These are phyloP conservation scores for Barbarea vulgaris DNA, from an alignment of 345 rosid species.

Conservation along the genomic window DNA sequence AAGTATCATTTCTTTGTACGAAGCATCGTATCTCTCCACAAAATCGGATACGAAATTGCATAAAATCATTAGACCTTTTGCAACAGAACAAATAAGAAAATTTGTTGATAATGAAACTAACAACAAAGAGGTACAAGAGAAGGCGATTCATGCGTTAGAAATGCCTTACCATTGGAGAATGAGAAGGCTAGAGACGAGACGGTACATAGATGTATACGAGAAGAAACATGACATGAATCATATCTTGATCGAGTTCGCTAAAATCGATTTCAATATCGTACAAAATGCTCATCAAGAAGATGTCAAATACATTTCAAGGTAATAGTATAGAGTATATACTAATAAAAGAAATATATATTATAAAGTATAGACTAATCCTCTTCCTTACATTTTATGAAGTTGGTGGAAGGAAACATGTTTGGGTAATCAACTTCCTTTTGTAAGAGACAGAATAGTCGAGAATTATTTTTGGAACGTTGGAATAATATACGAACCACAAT, in stretches of 20 bases:
- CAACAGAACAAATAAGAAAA: slow-evolving; percentile 20
- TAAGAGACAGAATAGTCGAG: slow-evolving; percentile 46
- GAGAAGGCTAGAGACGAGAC: slow-evolving; percentile 35
- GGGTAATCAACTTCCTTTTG: slow-evolving; percentile 34
- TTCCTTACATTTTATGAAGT: slow-evolving; percentile 19
- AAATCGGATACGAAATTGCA: slow-evolving; percentile 40
- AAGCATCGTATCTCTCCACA: slow-evolving; percentile 39
- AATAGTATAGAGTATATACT: neutral
- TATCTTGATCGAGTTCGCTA: slow-evolving; percentile 29
- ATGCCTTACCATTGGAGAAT: slow-evolving; percentile 35
- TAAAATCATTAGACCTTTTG: slow-evolving; percentile 44
- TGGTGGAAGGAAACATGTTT: slow-evolving; percentile 47
- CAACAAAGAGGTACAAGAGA: slow-evolving; percentile 8
- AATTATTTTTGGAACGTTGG: slow-evolving; percentile 44
- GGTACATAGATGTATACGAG: slow-evolving; percentile 38
- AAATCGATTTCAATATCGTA: slow-evolving; percentile 40
- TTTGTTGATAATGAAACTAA: neutral
- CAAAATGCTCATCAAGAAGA: slow-evolving; percentile 42
- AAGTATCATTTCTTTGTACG: slow-evolving; percentile 43
- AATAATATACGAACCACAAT: slow-evolving; percentile 43
- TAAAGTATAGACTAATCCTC: too few relatives aligned
- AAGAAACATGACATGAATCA: slow-evolving; percentile 21
- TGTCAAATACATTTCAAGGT: slow-evolving; percentile 38
- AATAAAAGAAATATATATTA: neutral
- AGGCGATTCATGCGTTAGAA: slow-evolving; percentile 33